Evolutionary conservation across 2,329 filamentous ascomycete genomes (phyloP).

Genomic region (Scytalidium sp.): DNA sequence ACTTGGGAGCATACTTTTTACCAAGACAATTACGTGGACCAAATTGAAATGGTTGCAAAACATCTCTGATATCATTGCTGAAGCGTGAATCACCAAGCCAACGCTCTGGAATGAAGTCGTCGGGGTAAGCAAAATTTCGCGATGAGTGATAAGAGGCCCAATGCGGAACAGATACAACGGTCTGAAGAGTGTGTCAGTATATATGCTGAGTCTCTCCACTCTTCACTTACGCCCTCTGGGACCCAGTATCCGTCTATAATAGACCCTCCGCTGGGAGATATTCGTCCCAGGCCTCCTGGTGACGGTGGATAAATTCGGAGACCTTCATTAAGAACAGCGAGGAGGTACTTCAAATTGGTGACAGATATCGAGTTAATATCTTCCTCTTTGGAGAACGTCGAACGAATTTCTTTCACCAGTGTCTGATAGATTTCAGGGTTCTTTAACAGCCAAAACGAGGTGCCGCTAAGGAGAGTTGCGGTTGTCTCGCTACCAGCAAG

Average conservation of each 20-base stretch:
- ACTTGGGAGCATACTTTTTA: neutral
- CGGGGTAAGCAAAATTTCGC: constrained; percentile 1
- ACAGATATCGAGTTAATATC: constrained; percentile 28
- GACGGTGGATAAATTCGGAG: neutral
- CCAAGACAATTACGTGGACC: constrained; percentile 4
- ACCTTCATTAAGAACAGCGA: constrained; percentile 26
- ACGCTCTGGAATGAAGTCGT: constrained; percentile 1
- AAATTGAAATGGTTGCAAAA: constrained; percentile 1
- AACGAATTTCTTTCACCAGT: constrained; percentile 29
- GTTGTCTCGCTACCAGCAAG: constrained; percentile 31
- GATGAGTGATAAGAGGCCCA: neutral
- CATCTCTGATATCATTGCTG: neutral
- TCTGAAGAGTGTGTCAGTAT: neutral
- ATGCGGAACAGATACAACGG: neutral
- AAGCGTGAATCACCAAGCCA: neutral
- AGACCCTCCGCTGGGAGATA: neutral
- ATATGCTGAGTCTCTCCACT: neutral
- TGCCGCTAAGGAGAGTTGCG: constrained; percentile 23
- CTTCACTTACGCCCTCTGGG: constrained; percentile 1
- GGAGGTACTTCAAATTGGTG: constrained; percentile 28
- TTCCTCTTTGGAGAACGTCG: constrained; percentile 21
- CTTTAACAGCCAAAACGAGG: constrained; percentile 3
- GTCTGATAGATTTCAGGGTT: constrained; percentile 10
- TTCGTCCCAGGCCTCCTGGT: neutral
- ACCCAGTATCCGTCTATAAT: constrained; percentile 2